Evolutionary conservation across 2,329 filamentous ascomycete genomes (phyloP).

Genomic region (Venturia oleaginea): DNA sequence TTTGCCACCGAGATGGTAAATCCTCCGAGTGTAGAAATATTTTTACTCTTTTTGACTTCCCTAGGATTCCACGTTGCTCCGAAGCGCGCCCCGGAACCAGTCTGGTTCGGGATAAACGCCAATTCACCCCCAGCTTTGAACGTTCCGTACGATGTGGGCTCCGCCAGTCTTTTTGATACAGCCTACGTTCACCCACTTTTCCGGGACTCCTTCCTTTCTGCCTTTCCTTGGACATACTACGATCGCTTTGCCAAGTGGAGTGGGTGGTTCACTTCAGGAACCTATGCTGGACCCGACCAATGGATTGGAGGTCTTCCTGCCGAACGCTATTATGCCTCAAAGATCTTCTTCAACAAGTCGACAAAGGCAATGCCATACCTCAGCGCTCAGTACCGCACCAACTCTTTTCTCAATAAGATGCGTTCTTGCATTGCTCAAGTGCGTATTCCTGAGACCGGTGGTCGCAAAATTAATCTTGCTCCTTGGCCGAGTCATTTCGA

Average conservation of each 20-base stretch:
- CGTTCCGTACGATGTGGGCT: constrained; percentile 36
- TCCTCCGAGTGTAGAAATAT: background rate
- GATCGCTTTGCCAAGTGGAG: constrained; percentile 37
- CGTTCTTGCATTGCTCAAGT: constrained; percentile 33
- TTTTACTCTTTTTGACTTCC: background rate
- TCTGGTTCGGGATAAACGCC: constrained; percentile 8
- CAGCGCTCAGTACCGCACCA: constrained; percentile 27
- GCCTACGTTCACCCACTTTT: constrained; percentile 42
- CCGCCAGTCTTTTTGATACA: constrained; percentile 43
- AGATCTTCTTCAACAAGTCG: constrained; percentile 30
- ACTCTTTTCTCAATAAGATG: constrained; percentile 26
- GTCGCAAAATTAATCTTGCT: constrained; percentile 35
- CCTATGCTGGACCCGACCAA: constrained; percentile 39
- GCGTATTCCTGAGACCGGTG: constrained; percentile 30
- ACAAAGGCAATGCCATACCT: constrained; percentile 37
- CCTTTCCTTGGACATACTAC: constrained; percentile 38
- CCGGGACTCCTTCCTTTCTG: constrained; percentile 27
- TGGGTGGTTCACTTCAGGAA: constrained; percentile 37
- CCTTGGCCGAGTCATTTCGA: constrained; percentile 36
- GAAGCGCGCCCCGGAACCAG: constrained; percentile 36
- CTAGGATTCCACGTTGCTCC: constrained; percentile 5
- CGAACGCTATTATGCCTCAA: constrained; percentile 10
- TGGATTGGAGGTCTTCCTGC: constrained; percentile 38
- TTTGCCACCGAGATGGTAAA: constrained; percentile 37
- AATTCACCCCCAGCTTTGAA: background rate